phyloP scores from a whole-genome alignment of 495 filamentous ascomycete genomes.

The Aspergillus cavernicola region DNA sequence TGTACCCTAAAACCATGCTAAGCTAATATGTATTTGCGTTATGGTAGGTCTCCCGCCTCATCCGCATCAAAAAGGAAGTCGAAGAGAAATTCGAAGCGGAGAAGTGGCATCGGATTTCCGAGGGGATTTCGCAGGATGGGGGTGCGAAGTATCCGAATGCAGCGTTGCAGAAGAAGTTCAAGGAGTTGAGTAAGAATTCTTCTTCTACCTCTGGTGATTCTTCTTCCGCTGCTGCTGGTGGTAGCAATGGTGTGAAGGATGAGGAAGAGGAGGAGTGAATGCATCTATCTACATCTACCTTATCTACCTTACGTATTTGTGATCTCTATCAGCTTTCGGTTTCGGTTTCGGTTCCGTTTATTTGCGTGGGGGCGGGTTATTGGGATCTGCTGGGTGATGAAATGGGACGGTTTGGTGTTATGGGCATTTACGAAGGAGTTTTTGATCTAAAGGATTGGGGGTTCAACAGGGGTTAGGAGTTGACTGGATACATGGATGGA shows the following conservation, averaged over 20 bases:
- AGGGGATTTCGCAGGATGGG: constrained; percentile 14
- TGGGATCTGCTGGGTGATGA: too few relatives aligned
- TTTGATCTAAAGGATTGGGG: too few relatives aligned
- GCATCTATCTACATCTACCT: too few relatives aligned
- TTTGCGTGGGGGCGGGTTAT: too few relatives aligned
- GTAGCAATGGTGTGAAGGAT: not conserved
- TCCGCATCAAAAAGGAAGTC: constrained; percentile 19
- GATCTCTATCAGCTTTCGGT: not conserved
- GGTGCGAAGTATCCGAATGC: constrained; percentile 19
- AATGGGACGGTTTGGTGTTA: too few relatives aligned
- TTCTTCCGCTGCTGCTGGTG: not conserved
- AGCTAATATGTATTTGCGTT: not conserved
- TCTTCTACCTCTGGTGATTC: not conserved
- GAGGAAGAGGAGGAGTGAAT: not conserved
- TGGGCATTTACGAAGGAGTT: too few relatives aligned
- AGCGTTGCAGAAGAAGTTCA: constrained; percentile 23
- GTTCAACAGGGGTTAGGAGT: too few relatives aligned
- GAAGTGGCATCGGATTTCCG: constrained; percentile 20
- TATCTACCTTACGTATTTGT: too few relatives aligned
- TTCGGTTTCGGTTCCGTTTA: too few relatives aligned
- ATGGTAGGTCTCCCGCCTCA: constrained; percentile 17
- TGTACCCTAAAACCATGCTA: not conserved
- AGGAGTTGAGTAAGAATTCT: constrained; percentile 13
- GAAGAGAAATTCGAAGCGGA: constrained; percentile 24
- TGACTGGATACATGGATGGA: too few relatives aligned